Base-by-base conservation (phyloP, 176 grass and related monocot genomes). In the Musa troglodytarum region DNA sequence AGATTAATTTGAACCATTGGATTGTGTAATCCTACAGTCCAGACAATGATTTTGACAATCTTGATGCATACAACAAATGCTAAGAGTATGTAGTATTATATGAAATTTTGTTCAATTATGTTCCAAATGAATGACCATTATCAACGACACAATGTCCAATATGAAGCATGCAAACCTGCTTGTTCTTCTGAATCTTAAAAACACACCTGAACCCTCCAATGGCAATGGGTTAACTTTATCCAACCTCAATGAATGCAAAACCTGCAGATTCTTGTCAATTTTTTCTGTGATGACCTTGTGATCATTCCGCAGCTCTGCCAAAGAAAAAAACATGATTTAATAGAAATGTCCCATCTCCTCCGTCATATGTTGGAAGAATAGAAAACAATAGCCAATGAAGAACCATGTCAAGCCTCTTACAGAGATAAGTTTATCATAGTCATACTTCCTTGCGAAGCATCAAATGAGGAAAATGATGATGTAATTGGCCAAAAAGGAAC, bases 231-330 rank as follows among this genome's bases (percentile, higher is more conserved):
- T 72, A 73, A 71, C 83, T 49, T 84, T 90, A 62, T 82, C 62
- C 75, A 89, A 53, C 80, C 84, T 99, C 67, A 88, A 52, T 57
- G 91, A 94, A 75, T 95, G 95, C 56, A 94, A 77, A 79, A 86
- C 53, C 83, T 92, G 79, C 49, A 99, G 26, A 66, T 92, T 94
- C 50, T 92, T 99, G 23, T 88, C 88, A 25, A 99, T 94, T 80
- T 85, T 91, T 53, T 80, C 80, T 16, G 91, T 92, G 72, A 94
- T 78, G 84, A 84, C 78, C 74, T 89, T 92, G 69, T 99, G 83
- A 65, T 99, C 95, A 72, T 82, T 92, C 50, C 77, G 55, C 75
- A 99, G 53, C 50, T 87, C 95, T 99, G 78, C 72, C 86, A 80
- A 20, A 19, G 71, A 11, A 12, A 43, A 69, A 69, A 50, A 26